Percentiles rank a stretch among this genome's conserved stretches.
Evolutionary conservation across 2,329 filamentous ascomycete genomes (phyloP).

Genomic region (Claviceps sp.): DNA sequence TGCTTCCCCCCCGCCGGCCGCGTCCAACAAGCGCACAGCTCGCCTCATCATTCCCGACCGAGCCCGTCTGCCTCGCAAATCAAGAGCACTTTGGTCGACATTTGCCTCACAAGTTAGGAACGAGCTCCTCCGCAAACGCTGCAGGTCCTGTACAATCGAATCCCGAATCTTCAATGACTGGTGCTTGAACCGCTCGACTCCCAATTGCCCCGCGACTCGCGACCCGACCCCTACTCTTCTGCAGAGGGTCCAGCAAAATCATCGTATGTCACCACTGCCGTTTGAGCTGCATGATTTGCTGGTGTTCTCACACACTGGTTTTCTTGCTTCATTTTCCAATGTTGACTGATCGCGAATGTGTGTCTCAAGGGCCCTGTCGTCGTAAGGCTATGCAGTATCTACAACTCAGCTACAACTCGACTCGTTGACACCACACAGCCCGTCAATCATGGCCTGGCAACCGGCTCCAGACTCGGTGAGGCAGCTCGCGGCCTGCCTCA

Average conservation of each 20-base stretch:
- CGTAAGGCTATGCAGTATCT: background rate
- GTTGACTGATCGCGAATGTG: background rate
- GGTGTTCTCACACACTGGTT: background rate
- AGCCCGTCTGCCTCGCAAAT: conserved; percentile 2
- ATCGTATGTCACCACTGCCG: conserved; percentile 1
- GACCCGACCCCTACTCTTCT: background rate
- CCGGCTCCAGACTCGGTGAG: conserved; percentile 74
- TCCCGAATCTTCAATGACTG: background rate
- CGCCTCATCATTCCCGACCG: conserved; percentile 2
- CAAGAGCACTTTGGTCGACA: background rate
- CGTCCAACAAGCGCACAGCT: conserved; percentile 8
- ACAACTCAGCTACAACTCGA: background rate
- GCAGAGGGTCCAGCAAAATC: background rate
- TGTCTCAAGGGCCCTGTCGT: background rate
- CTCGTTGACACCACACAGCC: background rate
- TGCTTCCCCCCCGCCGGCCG: conserved; percentile 5
- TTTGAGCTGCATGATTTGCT: background rate
- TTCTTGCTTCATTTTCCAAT: background rate
- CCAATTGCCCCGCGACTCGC: background rate
- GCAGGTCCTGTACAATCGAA: background rate
- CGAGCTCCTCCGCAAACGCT: background rate
- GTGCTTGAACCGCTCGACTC: background rate
- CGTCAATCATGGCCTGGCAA: conserved; percentile 72
- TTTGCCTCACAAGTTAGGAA: background rate
- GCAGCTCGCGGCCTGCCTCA: conserved; percentile 80